Percentiles rank a stretch among this genome's conserved stretches.
phyloP scores from a whole-genome alignment of 305 asterid genomes.

The Fraxinus albicans region DNA sequence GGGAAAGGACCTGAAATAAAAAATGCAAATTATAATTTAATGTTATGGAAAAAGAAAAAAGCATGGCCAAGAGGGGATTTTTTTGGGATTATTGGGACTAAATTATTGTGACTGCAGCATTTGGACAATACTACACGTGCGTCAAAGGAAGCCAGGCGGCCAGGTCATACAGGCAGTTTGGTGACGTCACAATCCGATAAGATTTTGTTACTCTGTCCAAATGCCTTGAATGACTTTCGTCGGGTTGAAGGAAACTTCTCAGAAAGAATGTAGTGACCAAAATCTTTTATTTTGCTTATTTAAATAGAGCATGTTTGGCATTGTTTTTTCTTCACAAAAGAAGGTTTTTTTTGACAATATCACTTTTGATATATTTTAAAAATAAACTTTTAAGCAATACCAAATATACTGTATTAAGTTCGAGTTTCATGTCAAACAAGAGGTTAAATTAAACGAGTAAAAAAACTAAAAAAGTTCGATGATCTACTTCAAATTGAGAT shows the following conservation, averaged over 20 bases:
- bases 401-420: neutral
- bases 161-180: constrained; percentile 11
- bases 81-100: constrained; percentile 6
- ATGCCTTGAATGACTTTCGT: neutral
- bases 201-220: constrained; percentile 7
- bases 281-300: neutral
- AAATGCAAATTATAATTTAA: neutral
- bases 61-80: constrained; percentile 48
- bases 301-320: neutral
- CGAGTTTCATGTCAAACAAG: neutral
- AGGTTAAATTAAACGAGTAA: neutral
- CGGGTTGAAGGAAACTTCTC: neutral
- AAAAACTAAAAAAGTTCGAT: neutral
- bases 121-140: constrained; percentile 44
- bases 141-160: constrained; percentile 53
- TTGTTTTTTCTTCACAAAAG: neutral
- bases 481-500: too few relatives aligned
- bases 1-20: neutral
- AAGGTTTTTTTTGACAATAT: neutral
- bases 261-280: neutral
- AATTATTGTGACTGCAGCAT: constrained; percentile 12
- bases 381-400: too few relatives aligned
- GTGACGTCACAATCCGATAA: constrained; percentile 30
- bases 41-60: neutral
- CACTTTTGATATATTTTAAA: neutral